These are phyloP conservation scores for Phaeotremella skinneri DNA, from an alignment of 768 basidiomycete genomes.

Conservation along the genomic window DNA sequence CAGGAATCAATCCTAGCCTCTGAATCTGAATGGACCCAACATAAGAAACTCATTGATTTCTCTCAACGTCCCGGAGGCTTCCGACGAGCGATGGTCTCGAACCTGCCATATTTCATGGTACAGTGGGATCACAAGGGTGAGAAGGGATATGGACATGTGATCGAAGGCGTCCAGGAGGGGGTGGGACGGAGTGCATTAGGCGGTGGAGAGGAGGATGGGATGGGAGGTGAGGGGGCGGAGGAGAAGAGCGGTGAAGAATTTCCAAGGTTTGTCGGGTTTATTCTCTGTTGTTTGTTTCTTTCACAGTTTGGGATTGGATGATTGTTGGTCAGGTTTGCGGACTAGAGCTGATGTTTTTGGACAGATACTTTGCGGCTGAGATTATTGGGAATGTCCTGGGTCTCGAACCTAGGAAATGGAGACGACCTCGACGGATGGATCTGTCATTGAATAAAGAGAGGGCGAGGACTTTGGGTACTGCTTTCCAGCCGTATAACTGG, in stretches of 20 bases:
- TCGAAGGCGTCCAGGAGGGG: constrained; percentile 78
- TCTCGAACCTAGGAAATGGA: constrained; percentile 80
- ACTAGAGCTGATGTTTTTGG: too few relatives aligned
- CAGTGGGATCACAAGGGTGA: constrained; percentile 98
- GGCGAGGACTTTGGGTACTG: constrained; percentile 66
- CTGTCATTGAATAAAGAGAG: constrained; percentile 67
- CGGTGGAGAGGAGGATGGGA: constrained; percentile 59
- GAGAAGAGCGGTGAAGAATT: constrained; percentile 91
- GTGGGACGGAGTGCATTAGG: constrained; percentile 54
- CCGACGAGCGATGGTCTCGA: constrained; percentile 89
- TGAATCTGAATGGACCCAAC: constrained; percentile 96
- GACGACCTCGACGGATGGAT: constrained; percentile 73
- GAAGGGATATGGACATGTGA: constrained; percentile 96
- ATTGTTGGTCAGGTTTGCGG: neutral
- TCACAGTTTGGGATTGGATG: neutral
- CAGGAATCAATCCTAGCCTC: constrained; percentile 91
- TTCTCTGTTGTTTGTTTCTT: neutral
- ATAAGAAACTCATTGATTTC: constrained; percentile 96
- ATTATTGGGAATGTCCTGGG: constrained; percentile 90
- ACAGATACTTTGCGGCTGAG: constrained; percentile 88
- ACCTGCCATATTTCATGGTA: constrained; percentile 97
- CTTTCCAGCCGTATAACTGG: constrained; percentile 62
- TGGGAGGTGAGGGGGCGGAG: constrained; percentile 71
- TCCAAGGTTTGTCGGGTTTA: constrained; percentile 61
- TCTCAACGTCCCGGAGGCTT: constrained; percentile 86